These are phyloP conservation scores for Didymella segeticola DNA, from an alignment of 2,329 filamentous ascomycete genomes.

Conservation along the genomic window DNA sequence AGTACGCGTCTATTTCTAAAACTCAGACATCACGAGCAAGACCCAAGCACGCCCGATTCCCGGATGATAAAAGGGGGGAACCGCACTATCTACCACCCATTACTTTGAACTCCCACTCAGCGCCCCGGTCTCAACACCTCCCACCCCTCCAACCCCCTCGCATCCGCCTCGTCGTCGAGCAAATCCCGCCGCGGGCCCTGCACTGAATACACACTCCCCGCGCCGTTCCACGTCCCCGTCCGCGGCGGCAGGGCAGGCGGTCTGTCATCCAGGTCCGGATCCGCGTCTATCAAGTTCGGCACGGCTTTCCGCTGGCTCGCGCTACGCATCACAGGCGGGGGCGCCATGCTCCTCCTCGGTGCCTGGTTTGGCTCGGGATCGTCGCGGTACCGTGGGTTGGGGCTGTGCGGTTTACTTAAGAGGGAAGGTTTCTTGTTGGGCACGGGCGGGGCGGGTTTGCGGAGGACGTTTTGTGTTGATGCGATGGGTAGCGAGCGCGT, in stretches of 20 bases:
- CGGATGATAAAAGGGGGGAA: no score
- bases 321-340: slow-evolving; percentile 18
- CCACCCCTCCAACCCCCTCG: slow-evolving; percentile 47
- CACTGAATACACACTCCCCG: slow-evolving; percentile 24
- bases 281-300: slow-evolving; percentile 29
- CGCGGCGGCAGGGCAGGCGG: slow-evolving; percentile 42
- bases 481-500: slow-evolving; percentile 38
- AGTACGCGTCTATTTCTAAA: no score
- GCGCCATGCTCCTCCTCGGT: slow-evolving; percentile 37
- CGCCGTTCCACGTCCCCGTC: slow-evolving; percentile 37
- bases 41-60: no score
- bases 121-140: slow-evolving; percentile 45
- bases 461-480: slow-evolving; percentile 30
- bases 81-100: no score
- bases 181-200: slow-evolving; percentile 37
- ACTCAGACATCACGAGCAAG: no score
- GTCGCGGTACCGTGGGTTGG: slow-evolving; percentile 32
- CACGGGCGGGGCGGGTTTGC: slow-evolving; percentile 44
- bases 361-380: slow-evolving; percentile 9
- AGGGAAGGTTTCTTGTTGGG: slow-evolving; percentile 45
- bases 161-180: slow-evolving; percentile 45
- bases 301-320: slow-evolving; percentile 23
- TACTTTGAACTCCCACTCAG: no score
- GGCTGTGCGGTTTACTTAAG: slow-evolving; percentile 22
- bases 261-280: slow-evolving; percentile 28